Evolutionary conservation across 177 flowering plant species (phyloP), one percentile per base, ranked within the genome.

Genomic region (Vitis hybrid): DNA sequence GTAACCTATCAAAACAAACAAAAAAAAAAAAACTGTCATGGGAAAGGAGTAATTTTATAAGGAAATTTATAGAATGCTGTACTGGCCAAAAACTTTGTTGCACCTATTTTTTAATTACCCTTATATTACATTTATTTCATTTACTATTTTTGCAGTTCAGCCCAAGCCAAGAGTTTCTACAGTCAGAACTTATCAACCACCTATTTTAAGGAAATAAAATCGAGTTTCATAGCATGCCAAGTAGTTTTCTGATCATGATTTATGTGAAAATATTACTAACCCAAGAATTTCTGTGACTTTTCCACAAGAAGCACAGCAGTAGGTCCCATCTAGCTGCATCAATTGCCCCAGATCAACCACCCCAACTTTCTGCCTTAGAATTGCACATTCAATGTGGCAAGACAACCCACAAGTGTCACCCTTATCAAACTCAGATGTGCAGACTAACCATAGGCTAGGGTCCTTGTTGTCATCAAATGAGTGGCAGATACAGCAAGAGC

Each of bases 401-500:
- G 99, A 90, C 66, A 86, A 73, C 20, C 97, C 98, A 87, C 99
- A 96, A 16, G 88, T 84, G 55, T 92, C 93, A 59, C 71, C 82
- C 51, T 77, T 73, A 45, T 74, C 83, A 73, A 84, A 81, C 26
- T 94, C 97, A 66, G 97, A 84, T 60, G 88, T 50, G 72, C 99
- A 96, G 62, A 89, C 95, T 82, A 96, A 76, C 99, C 99, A 96
- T 73, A 94, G 98, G 75, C 99, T 94, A 26, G 99, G 98, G 78
- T 96, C 99, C 79, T 94, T 96, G 75, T 96, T 94, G 81, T 96
- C 97, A 80, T 96, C 99, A 85, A 90, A 96, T 68, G 79, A 76
- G 78, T 96, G 99, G 77, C 99, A 96, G 19, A 96, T 92, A 79
- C 97, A 94, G 76, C 99, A 96, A 49, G 99, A 96, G 75, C 99